These are phyloP conservation scores for Ophiognomonia clavigignenti-juglandacearum DNA, from an alignment of 2,329 filamentous ascomycete genomes.

Conservation along the genomic window DNA sequence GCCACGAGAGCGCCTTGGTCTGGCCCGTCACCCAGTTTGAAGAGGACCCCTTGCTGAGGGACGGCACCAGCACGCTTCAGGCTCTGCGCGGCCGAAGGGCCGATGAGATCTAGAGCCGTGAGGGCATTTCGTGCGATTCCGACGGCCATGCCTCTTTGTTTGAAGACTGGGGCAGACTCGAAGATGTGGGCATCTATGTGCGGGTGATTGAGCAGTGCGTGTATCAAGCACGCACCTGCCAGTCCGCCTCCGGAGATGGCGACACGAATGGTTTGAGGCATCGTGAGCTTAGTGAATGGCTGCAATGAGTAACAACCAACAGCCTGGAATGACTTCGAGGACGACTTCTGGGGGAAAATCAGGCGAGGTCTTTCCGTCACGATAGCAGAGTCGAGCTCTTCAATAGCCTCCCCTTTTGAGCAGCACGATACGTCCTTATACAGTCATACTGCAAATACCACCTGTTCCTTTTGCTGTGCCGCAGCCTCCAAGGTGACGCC, in stretches of 20 bases:
- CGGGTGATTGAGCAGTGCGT: neutral
- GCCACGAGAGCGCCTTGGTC: neutral
- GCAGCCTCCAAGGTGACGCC: too few relatives aligned
- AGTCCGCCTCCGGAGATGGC: constrained; percentile 19
- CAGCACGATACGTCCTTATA: too few relatives aligned
- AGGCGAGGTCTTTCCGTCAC: too few relatives aligned
- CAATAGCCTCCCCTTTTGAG: too few relatives aligned
- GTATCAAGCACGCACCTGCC: constrained; percentile 16
- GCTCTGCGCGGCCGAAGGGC: constrained; percentile 5
- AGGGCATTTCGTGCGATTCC: constrained; percentile 1
- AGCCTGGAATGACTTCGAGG: too few relatives aligned
- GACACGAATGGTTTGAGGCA: too few relatives aligned
- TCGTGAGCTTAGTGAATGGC: too few relatives aligned
- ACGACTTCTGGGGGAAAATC: too few relatives aligned
- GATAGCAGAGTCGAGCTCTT: too few relatives aligned
- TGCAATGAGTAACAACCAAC: too few relatives aligned
- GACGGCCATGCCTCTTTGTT: neutral
- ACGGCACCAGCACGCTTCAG: constrained; percentile 9
- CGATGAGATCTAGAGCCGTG: neutral
- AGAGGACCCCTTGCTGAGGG: neutral
- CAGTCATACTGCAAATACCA: too few relatives aligned
- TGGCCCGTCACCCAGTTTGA: neutral
- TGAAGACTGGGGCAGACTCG: neutral
- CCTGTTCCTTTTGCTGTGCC: too few relatives aligned
- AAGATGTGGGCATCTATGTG: constrained; percentile 7